Percentiles rank a stretch among this genome's conserved stretches.
phyloP scores from a whole-genome alignment of 257 asterid genomes.

The Fraxinus pennsylvanica region DNA sequence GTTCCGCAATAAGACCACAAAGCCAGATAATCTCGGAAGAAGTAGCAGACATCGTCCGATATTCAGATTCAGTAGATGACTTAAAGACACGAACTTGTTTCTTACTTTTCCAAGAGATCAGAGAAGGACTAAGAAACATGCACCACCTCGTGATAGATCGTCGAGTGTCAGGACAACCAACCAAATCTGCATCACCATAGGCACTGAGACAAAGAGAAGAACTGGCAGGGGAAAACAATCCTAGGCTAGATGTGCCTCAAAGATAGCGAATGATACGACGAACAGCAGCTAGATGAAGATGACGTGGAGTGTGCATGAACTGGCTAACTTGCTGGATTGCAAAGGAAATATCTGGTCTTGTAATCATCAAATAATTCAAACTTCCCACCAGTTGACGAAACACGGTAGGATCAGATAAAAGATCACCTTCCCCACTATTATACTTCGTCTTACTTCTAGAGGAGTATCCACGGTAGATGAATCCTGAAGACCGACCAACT shows the following conservation, averaged over 20 bases:
- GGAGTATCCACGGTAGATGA: too few species aligned
- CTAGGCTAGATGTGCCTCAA: background rate
- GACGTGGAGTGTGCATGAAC: background rate
- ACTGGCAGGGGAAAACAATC: background rate
- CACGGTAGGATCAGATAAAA: too few species aligned
- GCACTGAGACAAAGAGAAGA: background rate
- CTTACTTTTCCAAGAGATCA: background rate
- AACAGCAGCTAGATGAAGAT: background rate
- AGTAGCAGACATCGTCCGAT: too few species aligned
- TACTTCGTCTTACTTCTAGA: too few species aligned
- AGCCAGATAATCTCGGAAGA: too few species aligned
- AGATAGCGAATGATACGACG: conserved; percentile 13
- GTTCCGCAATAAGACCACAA: too few species aligned
- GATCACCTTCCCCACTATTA: too few species aligned
- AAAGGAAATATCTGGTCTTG: background rate
- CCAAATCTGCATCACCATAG: conserved; percentile 22
- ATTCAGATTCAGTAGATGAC: too few species aligned
- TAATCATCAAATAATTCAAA: background rate
- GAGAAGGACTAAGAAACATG: background rate
- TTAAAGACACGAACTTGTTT: too few species aligned
- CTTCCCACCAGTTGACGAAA: background rate
- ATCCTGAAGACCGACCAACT: too few species aligned
- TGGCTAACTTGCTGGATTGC: background rate
- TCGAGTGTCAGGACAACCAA: conserved; percentile 13
- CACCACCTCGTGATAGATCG: conserved; percentile 9